A percentile compares a stretch with the other conserved stretches of the same genome.
Conservation (phyloP, 805 yeast genomes). For the Maudiozyma serrabonitensis region DNA sequence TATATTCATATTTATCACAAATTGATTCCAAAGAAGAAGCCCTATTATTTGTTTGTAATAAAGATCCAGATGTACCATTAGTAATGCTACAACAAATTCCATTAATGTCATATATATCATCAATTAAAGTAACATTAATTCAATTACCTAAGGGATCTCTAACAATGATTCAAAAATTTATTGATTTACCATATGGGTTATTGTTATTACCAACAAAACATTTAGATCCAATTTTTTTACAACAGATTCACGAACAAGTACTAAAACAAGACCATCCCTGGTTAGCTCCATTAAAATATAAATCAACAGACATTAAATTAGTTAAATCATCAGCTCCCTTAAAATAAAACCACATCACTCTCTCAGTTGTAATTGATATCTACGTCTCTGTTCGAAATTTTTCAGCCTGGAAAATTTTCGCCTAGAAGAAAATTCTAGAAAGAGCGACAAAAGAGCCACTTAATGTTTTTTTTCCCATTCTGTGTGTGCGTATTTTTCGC, state of each 20-base stretch:
- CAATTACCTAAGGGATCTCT: conserved; percentile 46
- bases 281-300: conserved; percentile 16
- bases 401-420: neutral
- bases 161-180: conserved; percentile 6
- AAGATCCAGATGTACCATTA: conserved; percentile 39
- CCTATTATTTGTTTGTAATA: conserved; percentile 48
- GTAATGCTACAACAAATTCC: conserved; percentile 52
- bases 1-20: conserved; percentile 30
- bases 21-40: neutral
- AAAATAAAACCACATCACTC: neutral
- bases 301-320: conserved; percentile 11
- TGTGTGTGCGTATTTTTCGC: no score
- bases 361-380: neutral
- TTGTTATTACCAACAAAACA: conserved; percentile 17
- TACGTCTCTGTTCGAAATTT: neutral
- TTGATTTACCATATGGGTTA: conserved; percentile 14
- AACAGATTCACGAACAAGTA: conserved; percentile 13
- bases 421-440: neutral
- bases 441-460: neutral
- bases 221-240: conserved; percentile 13
- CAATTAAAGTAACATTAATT: conserved; percentile 38
- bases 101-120: conserved; percentile 36
- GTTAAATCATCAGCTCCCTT: conserved; percentile 17
- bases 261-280: conserved; percentile 16
- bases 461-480: neutral